Conservation (phyloP, 202 grass and related monocot species). For the Alloteropsis angusta region DNA sequence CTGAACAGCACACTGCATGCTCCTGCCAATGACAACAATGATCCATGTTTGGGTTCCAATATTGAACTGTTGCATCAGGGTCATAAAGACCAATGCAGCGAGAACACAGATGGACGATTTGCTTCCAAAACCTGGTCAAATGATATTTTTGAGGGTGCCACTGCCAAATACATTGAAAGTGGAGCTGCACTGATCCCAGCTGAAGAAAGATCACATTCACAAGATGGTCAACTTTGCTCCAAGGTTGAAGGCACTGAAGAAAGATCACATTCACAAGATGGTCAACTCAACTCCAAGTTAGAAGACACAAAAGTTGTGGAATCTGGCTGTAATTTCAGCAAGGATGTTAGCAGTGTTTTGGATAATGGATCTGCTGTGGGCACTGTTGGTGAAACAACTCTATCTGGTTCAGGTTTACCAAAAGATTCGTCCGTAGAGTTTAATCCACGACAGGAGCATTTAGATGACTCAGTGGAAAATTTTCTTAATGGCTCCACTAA, state of each 20-base stretch:
- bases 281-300: neutral
- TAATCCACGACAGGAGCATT: neutral
- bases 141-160: neutral
- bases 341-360: neutral
- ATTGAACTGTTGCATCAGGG: neutral
- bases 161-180: neutral
- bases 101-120: neutral
- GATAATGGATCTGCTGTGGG: neutral
- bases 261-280: constrained; percentile 5
- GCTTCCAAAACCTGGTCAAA: neutral
- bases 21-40: neutral
- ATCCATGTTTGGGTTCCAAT: neutral
- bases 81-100: neutral
- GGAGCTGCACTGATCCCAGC: neutral
- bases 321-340: neutral
- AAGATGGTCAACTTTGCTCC: constrained; percentile 2
- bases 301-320: constrained; percentile 1
- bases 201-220: constrained; percentile 1
- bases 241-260: too few species aligned
- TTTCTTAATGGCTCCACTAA: neutral
- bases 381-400: neutral
- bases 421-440: neutral
- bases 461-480: neutral
- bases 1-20: neutral
- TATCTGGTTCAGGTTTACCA: neutral